Conservation (phyloP, 805 yeast genomes). For the Hanseniaspora lachancei region DNA sequence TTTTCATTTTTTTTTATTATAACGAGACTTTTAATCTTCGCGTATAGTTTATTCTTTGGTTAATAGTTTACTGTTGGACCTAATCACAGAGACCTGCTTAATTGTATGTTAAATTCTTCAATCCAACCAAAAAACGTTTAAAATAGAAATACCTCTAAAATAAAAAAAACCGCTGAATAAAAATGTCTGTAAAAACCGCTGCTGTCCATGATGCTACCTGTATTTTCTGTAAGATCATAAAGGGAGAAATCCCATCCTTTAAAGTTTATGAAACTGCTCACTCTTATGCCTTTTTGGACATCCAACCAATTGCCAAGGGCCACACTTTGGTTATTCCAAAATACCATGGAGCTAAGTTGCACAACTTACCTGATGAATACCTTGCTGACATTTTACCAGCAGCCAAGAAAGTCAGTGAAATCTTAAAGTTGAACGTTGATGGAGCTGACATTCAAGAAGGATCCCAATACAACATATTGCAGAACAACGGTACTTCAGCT, state of each 20-base stretch:
- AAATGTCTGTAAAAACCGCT: slow-evolving; percentile 17
- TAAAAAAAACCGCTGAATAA: no score
- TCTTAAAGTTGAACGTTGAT: slow-evolving; percentile 50
- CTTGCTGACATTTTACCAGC: slow-evolving; percentile 76
- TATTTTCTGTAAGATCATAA: slow-evolving; percentile 86
- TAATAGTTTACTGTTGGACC: background rate
- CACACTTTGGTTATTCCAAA: slow-evolving; percentile 87
- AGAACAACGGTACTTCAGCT: slow-evolving; percentile 89
- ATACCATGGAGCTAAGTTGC: slow-evolving; percentile 83
- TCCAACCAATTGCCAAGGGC: slow-evolving; percentile 82
- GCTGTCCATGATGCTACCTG: slow-evolving; percentile 44
- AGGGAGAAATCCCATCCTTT: slow-evolving; percentile 89
- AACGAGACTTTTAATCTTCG: no score
- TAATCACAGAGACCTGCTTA: background rate
- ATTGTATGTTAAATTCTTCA: background rate
- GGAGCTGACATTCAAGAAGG: slow-evolving; percentile 48
- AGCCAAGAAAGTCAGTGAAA: slow-evolving; percentile 71
- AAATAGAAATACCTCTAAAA: background rate
- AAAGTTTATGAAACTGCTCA: slow-evolving; percentile 77
- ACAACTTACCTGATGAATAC: slow-evolving; percentile 84
- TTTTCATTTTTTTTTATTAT: background rate
- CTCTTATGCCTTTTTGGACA: slow-evolving; percentile 76
- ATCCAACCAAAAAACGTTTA: background rate
- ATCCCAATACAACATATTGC: slow-evolving; percentile 73
- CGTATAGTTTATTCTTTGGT: background rate